These are phyloP conservation scores for Gleditsia sinensis DNA, from an alignment of 306 rosid genomes.

Conservation along the genomic window DNA sequence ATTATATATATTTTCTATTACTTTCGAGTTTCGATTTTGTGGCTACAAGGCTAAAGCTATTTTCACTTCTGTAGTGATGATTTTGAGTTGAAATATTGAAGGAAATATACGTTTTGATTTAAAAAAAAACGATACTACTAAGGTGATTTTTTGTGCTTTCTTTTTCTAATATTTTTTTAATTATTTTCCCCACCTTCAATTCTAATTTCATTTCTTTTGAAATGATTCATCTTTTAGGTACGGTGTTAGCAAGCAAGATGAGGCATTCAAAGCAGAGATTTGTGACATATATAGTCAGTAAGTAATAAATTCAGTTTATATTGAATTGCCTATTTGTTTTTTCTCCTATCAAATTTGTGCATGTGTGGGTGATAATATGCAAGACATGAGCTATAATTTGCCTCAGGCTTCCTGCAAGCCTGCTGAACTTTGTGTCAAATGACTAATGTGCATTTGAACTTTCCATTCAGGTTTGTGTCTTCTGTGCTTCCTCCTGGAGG, in stretches of 20 bases:
- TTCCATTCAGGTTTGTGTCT: conserved; percentile 63
- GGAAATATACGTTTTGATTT: background rate
- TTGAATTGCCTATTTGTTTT: background rate
- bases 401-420: background rate
- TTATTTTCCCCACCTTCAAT: background rate
- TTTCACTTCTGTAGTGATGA: background rate
- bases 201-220: background rate
- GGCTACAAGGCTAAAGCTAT: too few species aligned
- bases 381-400: conserved; percentile 12
- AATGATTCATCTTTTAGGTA: background rate
- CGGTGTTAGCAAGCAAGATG: conserved; percentile 17
- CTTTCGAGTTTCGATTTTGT: too few species aligned
- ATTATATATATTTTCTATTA: background rate
- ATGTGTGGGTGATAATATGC: background rate
- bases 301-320: background rate
- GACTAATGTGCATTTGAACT: conserved; percentile 8
- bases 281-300: conserved; percentile 20
- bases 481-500: conserved; percentile 82
- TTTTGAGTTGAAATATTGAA: background rate
- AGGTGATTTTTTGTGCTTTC: background rate
- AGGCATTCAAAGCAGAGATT: conserved; percentile 19
- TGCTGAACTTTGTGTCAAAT: conserved; percentile 13
- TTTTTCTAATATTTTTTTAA: background rate
- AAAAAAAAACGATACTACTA: background rate
- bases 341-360: background rate